These are phyloP conservation scores for Aspergillus terreus DNA, from an alignment of 2,329 filamentous ascomycete species.

Conservation along the genomic window DNA sequence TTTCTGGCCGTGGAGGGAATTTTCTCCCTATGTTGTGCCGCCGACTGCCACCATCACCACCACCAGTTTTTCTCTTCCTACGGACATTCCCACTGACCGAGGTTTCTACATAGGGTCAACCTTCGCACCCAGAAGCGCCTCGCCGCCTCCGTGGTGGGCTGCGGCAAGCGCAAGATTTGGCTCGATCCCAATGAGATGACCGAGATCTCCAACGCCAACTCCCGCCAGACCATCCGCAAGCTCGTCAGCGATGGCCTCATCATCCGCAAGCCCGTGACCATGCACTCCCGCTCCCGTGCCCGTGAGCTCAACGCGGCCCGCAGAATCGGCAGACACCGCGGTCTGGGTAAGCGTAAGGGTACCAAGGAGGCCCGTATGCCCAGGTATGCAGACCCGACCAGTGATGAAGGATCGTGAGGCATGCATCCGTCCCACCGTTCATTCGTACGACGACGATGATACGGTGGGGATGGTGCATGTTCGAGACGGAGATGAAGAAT, in stretches of 20 bases:
- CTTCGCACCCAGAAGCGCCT: constrained; percentile 99
- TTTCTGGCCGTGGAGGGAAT: background rate
- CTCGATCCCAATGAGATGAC: constrained; percentile 98
- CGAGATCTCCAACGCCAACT: constrained; percentile 99
- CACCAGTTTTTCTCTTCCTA: constrained; percentile 1
- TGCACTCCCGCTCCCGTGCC: constrained; percentile 97
- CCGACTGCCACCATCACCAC: background rate
- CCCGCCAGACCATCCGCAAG: constrained; percentile 99
- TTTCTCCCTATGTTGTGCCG: background rate
- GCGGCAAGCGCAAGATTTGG: constrained; percentile 99
- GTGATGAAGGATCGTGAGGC: background rate
- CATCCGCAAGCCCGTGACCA: constrained; percentile 99
- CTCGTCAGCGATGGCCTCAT: constrained; percentile 99
- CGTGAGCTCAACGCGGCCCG: constrained; percentile 92
- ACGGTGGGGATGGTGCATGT: background rate
- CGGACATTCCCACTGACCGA: constrained; percentile 25
- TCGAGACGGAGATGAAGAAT: background rate
- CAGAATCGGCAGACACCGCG: constrained; percentile 94
- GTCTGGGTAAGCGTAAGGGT: constrained; percentile 99
- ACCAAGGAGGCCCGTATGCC: constrained; percentile 99
- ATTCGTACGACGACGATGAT: too few species aligned
- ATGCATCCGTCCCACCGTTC: too few species aligned
- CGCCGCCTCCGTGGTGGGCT: constrained; percentile 96
- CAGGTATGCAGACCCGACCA: constrained; percentile 59
- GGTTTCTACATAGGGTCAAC: constrained; percentile 74